A percentile compares a stretch with the other conserved stretches of the same genome.
Evolutionary conservation across 2,329 filamentous ascomycete species (phyloP).

Genomic region (Sporothrix inflata): DNA sequence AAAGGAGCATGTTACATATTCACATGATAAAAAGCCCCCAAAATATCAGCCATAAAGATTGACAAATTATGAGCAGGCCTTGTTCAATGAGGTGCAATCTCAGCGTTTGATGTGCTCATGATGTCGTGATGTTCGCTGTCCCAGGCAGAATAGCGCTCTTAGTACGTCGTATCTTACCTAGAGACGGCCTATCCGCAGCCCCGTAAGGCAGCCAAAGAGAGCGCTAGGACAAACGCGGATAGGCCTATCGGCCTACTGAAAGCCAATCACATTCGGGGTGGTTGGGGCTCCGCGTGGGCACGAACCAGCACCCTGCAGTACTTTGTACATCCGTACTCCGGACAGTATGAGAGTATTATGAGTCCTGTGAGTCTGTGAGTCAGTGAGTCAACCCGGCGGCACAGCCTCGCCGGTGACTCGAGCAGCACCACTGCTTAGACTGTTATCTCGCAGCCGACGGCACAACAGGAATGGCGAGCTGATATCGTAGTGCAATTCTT

Average conservation of each 20-base stretch:
- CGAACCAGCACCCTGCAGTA: neutral
- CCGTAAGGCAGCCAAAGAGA: neutral
- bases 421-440: neutral
- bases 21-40: neutral
- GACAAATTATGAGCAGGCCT: neutral
- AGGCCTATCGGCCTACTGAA: neutral
- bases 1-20: neutral
- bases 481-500: neutral
- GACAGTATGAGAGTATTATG: too few species aligned
- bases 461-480: neutral
- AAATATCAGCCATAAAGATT: neutral
- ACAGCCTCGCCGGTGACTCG: conserved; percentile 22
- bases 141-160: neutral
- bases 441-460: neutral
- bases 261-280: neutral
- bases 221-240: neutral
- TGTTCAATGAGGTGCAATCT: neutral
- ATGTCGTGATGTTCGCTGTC: neutral
- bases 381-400: conserved; percentile 1
- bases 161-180: neutral
- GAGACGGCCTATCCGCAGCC: neutral
- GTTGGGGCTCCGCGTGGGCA: neutral
- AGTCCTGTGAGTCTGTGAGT: neutral
- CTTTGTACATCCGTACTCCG: too few species aligned
- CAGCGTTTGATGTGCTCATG: neutral